Percentiles rank a stretch among this genome's conserved stretches.
These are phyloP conservation scores for Boeremia exigua DNA, from an alignment of 2,329 filamentous ascomycete species.

Conservation along the genomic window DNA sequence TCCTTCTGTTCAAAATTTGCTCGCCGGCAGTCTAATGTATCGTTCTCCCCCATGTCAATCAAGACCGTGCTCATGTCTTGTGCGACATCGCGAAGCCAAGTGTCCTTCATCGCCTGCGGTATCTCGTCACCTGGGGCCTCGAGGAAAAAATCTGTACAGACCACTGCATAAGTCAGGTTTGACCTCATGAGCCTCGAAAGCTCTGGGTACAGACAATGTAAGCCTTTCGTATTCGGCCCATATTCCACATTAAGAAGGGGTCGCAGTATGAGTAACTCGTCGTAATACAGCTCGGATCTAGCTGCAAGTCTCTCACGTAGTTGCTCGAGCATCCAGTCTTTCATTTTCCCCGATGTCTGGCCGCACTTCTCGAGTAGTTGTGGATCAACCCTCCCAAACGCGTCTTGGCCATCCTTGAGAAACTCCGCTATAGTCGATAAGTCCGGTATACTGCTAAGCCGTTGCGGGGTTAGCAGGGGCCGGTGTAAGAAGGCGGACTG, in stretches of 20 bases:
- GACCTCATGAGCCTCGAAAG: conserved; percentile 6
- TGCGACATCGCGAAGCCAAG: conserved; percentile 2
- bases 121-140: conserved; percentile 1
- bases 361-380: background rate
- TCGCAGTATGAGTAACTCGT: conserved; percentile 1
- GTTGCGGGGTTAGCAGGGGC: background rate
- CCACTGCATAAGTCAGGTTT: conserved; percentile 1
- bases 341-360: background rate
- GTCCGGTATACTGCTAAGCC: background rate
- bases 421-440: conserved; percentile 6
- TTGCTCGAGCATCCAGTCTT: background rate
- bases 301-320: background rate
- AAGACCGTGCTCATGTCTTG: conserved; percentile 1
- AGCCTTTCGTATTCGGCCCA: background rate
- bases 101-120: background rate
- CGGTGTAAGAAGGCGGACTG: background rate
- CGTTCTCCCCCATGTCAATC: conserved; percentile 4
- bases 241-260: conserved; percentile 8
- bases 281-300: background rate
- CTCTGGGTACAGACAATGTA: background rate
- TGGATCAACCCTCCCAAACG: background rate
- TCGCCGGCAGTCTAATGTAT: background rate
- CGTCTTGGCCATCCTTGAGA: conserved; percentile 3
- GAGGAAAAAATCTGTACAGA: background rate
- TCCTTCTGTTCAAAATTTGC: background rate